phyloP scores from a whole-genome alignment of 768 basidiomycete genomes.

The Favolaschia claudopus region DNA sequence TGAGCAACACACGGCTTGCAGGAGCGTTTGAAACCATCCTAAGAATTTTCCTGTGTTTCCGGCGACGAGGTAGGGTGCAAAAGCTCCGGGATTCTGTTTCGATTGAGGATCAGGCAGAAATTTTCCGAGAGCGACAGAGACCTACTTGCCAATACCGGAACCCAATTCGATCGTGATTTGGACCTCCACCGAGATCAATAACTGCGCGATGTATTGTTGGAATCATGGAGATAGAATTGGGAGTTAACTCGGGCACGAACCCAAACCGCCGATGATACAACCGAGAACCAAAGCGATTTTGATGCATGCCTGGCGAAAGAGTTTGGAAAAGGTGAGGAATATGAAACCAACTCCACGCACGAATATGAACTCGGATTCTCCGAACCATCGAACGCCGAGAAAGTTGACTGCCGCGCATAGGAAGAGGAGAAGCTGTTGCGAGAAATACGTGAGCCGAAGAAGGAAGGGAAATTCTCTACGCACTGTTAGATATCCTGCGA shows the following conservation, averaged over 20 bases:
- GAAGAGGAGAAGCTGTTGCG: slow-evolving; percentile 12
- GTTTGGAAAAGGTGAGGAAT: not conserved
- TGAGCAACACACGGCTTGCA: slow-evolving; percentile 16
- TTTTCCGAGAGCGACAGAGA: not conserved
- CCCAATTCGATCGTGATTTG: slow-evolving; percentile 51
- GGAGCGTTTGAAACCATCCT: slow-evolving; percentile 24
- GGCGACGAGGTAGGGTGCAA: slow-evolving; percentile 8
- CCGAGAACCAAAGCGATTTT: slow-evolving; percentile 53
- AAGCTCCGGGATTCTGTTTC: slow-evolving; percentile 18
- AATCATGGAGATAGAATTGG: not conserved
- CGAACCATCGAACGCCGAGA: slow-evolving; percentile 54
- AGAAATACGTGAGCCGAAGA: slow-evolving; percentile 28
- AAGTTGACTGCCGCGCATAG: slow-evolving; percentile 48
- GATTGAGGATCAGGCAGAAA: not conserved
- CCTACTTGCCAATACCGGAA: slow-evolving; percentile 54
- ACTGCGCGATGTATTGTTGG: slow-evolving; percentile 42
- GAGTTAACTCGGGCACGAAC: not conserved
- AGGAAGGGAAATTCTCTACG: slow-evolving; percentile 23
- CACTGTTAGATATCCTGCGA: slow-evolving; percentile 16
- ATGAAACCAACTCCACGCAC: slow-evolving; percentile 37
- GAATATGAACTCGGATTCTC: slow-evolving; percentile 65
- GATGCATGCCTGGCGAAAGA: slow-evolving; percentile 31
- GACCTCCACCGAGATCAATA: slow-evolving; percentile 59
- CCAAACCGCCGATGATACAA: slow-evolving; percentile 42
- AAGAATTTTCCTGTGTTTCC: slow-evolving; percentile 15